Base-by-base conservation (phyloP, 2,329 filamentous ascomycete genomes). In the Pezicula neosporulosa region DNA sequence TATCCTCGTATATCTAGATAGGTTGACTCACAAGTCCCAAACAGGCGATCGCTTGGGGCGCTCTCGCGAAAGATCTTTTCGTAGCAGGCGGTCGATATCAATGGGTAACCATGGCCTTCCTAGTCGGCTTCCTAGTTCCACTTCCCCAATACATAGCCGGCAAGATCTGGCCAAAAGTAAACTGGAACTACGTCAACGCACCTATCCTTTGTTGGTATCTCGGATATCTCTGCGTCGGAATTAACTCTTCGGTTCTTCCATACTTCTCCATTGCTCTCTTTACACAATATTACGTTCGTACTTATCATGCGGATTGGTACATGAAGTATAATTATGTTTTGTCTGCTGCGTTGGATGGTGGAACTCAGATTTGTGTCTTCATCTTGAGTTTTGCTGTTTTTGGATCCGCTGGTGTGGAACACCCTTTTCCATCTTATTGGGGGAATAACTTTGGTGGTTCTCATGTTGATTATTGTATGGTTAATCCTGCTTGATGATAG, bases 121-220 rank as follows among this genome's bases (percentile, higher is more conserved):
- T 74, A 0, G 45, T 77, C 24, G 76, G 76, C 28, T 71, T 76
- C 52, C 33, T 69, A 9, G 62, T 71, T 2, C 75, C 75, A 0
- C 4, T 77, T 0, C 73, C 73, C 0, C 68, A 73, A 52, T 45
- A 60, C 54, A 2, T 64, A 9, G 30, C 30, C 30, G 30, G 9
- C 4, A 24, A 60, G 58, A 37, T 57, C 52, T 66, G 55, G 43
- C 61, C 57, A 35, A 53, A 55, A 18, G 41, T 63, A 10, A 54
- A 56, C 49, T 53, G 54, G 41, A 51, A 55, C n/a, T 53, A 70
- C 52, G 56, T 75, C 59, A 75, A 76, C 61, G 66, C 68, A 0
- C 66, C 71, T 12, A 70, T 77, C 44, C 70, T 77, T 50, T 56
- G 69, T 39, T 73, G 66, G 63, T 75, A 70, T 57, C 62, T 72